Percentiles rank a stretch among this genome's conserved stretches.
phyloP scores from a whole-genome alignment of 2,329 filamentous ascomycete genomes.

The Epichloe bromicola region DNA sequence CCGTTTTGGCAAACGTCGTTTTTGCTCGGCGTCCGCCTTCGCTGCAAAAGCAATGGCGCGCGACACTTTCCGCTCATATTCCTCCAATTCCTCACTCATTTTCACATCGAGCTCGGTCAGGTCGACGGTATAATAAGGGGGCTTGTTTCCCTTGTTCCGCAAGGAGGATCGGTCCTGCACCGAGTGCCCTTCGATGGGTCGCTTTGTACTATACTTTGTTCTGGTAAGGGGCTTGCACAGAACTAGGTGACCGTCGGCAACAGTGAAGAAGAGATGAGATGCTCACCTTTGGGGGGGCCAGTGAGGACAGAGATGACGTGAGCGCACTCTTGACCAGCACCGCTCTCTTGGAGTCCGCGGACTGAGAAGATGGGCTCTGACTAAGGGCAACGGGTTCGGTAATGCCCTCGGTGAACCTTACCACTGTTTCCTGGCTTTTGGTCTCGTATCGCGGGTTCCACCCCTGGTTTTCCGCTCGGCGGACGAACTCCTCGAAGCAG shows the following conservation, averaged over 20 bases:
- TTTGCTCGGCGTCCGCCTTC: not conserved
- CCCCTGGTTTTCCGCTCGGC: not conserved
- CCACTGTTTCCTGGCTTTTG: not conserved
- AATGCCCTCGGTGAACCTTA: not conserved
- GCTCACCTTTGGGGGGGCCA: not conserved
- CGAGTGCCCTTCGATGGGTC: not conserved
- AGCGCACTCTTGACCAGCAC: not conserved
- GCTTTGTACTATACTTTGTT: not conserved
- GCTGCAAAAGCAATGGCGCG: not conserved
- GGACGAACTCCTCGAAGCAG: not conserved
- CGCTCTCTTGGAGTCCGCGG: not conserved
- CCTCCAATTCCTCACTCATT: not conserved
- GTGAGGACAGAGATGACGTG: not conserved
- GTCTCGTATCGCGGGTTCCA: not conserved
- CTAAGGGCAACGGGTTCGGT: not conserved
- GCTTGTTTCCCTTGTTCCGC: not conserved
- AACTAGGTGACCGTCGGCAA: not conserved
- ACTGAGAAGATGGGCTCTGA: not conserved
- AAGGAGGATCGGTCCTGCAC: not conserved
- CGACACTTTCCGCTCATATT: not conserved
- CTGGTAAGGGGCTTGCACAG: not conserved
- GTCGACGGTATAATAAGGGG: not conserved
- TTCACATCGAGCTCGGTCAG: not conserved
- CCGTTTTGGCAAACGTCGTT: not conserved
- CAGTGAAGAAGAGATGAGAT: no score